Evolutionary conservation across 179 eudicot genomes (phyloP).

Genomic region (Monotropa hypopitys): DNA sequence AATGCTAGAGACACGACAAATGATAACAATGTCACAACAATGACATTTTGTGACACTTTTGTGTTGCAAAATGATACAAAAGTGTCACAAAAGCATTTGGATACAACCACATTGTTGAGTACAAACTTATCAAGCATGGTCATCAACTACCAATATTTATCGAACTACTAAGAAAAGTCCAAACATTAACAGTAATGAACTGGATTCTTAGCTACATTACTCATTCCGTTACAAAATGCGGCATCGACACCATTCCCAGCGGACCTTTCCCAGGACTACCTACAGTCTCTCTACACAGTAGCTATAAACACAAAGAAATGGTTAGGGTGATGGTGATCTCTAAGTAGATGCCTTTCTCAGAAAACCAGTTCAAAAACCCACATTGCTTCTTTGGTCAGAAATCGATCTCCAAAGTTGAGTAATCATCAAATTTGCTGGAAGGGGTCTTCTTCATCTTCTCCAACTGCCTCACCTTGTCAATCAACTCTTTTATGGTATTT

Average conservation of each 20-base stretch:
- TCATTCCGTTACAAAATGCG: neutral
- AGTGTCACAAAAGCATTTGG: no score
- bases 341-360: neutral
- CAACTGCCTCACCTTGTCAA: conserved; percentile 33
- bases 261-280: neutral
- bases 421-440: neutral
- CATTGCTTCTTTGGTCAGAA: neutral
- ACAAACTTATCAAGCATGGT: neutral
- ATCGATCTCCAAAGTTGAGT: neutral
- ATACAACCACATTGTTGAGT: neutral
- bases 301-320: neutral
- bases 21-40: no score
- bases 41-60: no score
- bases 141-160: neutral
- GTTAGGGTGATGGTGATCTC: neutral
- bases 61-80: no score
- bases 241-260: neutral
- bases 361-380: neutral
- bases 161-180: neutral
- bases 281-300: neutral
- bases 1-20: no score
- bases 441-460: conserved; percentile 18
- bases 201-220: neutral
- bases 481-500: conserved; percentile 47
- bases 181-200: neutral